Percentiles rank a stretch among this genome's conserved stretches.
phyloP scores from a whole-genome alignment of 352 stramenopile genomes.

The Phytophthora uliginosa region DNA sequence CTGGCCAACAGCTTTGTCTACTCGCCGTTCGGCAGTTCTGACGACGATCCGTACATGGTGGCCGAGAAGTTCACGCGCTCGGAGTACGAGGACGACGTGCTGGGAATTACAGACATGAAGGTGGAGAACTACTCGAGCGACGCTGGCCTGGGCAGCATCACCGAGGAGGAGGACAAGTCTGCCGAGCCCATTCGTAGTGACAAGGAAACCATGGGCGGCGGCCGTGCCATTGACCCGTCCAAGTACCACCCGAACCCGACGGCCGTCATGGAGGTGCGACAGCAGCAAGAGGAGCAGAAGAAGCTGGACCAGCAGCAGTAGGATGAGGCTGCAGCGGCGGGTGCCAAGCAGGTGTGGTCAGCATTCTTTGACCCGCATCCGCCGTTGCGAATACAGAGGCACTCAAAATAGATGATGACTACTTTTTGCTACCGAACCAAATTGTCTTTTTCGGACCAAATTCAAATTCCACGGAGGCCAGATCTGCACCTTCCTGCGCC shows the following conservation, averaged over 20 bases:
- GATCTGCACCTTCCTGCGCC: neutral
- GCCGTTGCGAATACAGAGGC: constrained; percentile 38
- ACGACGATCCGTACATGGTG: constrained; percentile 71
- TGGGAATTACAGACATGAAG: constrained; percentile 95
- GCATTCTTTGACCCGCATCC: constrained; percentile 25
- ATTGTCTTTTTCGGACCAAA: neutral
- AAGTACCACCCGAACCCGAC: constrained; percentile 76
- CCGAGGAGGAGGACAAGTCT: constrained; percentile 47
- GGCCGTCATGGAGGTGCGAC: constrained; percentile 66
- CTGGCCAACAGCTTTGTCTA: constrained; percentile 95
- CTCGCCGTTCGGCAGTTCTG: constrained; percentile 57
- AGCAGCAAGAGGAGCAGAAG: constrained; percentile 51
- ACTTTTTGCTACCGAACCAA: constrained; percentile 26
- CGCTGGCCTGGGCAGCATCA: constrained; percentile 37
- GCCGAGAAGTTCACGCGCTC: constrained; percentile 91
- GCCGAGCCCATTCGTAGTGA: constrained; percentile 56
- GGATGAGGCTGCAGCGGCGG: constrained; percentile 38
- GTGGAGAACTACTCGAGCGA: constrained; percentile 84
- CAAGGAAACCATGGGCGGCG: constrained; percentile 73
- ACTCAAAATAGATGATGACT: constrained; percentile 39
- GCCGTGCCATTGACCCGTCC: constrained; percentile 55
- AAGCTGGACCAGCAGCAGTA: constrained; percentile 39
- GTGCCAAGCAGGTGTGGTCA: constrained; percentile 19
- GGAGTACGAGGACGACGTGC: constrained; percentile 92
- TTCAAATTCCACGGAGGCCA: neutral